Base-by-base conservation (phyloP, 306 rosid species). In the Echinosophora koreensis region DNA sequence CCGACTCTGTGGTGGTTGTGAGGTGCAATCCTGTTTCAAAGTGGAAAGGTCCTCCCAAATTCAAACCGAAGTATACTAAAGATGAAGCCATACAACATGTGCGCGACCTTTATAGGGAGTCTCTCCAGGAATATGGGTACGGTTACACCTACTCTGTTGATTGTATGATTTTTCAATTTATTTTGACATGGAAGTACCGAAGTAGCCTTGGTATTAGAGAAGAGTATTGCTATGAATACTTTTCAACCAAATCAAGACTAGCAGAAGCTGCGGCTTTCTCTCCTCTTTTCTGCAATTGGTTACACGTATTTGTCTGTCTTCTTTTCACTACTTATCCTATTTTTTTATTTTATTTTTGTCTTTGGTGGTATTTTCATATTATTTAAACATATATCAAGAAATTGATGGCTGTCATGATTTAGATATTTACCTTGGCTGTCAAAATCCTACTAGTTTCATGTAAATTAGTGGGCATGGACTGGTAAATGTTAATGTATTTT, bases 1-100 rank as follows among this genome's bases (percentile, higher is more conserved):
- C 96, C 0, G 91, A 90, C 56, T 57, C 89, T 57, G 92, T 89
- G 55, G 97, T 92, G 85, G 91, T 95, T 60, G 97, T 95, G 84
- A 87, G 77, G 63, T 91, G 99, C 90, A 95, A 95, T 84, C 96
- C 99, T 73, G 84, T 95, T 55, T 95, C 97, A 61, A 92, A 91
- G 86, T 89, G 97, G 99, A 90, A 69, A 84, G 96, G 91, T 17
- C 92, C 91, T 72, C 98, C 97, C 28, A 91, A 92, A 69, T 91
- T 92, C 84, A 88, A 86, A 79, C 98, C 99, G 46, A 89, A 85
- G 80, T 92, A 87, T 82, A 89, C 89, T 15, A 54, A 47, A 8
- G 96, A 88, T 60, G 98, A 96, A 82, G 98, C 98, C 73, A 68
- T 92, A 79, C 90, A 89, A 82, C 96, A 91, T 58, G 87, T 91